Evolutionary conservation across 2,329 filamentous ascomycete species (phyloP).

Genomic region (Colletotrichum sp.): DNA sequence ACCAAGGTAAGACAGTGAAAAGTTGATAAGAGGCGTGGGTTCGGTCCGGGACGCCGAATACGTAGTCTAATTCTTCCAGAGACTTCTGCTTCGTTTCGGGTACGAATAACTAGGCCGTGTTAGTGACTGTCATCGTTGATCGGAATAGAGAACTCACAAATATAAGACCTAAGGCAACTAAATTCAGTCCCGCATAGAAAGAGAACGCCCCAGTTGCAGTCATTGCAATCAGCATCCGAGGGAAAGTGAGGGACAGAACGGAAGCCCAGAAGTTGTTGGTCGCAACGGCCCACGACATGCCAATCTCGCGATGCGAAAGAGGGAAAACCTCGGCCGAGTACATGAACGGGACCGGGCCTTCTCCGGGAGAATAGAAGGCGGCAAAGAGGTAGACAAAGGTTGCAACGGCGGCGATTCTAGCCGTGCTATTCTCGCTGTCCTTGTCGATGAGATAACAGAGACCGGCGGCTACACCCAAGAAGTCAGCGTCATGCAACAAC

Average conservation of each 20-base stretch:
- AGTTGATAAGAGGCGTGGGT: constrained; percentile 63
- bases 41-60: constrained; percentile 64
- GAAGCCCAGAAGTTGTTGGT: constrained; percentile 62
- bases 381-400: constrained; percentile 70
- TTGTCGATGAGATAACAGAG: constrained; percentile 41
- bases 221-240: constrained; percentile 47
- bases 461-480: constrained; percentile 33
- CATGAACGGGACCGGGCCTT: constrained; percentile 67
- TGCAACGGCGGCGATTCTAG: constrained; percentile 59
- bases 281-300: constrained; percentile 68
- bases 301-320: constrained; percentile 66
- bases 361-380: constrained; percentile 69
- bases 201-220: constrained; percentile 42
- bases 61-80: constrained; percentile 62
- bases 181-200: constrained; percentile 53
- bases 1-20: constrained; percentile 63
- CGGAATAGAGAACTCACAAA: no score
- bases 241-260: constrained; percentile 57
- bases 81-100: constrained; percentile 58
- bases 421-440: constrained; percentile 34
- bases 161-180: constrained; percentile 50
- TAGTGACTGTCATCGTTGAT: no score
- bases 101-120: constrained; percentile 36
- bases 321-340: constrained; percentile 70
- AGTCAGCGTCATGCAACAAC: neutral